Conservation (phyloP, 495 filamentous ascomycete species). For the Talaromyces thailandensis region DNA sequence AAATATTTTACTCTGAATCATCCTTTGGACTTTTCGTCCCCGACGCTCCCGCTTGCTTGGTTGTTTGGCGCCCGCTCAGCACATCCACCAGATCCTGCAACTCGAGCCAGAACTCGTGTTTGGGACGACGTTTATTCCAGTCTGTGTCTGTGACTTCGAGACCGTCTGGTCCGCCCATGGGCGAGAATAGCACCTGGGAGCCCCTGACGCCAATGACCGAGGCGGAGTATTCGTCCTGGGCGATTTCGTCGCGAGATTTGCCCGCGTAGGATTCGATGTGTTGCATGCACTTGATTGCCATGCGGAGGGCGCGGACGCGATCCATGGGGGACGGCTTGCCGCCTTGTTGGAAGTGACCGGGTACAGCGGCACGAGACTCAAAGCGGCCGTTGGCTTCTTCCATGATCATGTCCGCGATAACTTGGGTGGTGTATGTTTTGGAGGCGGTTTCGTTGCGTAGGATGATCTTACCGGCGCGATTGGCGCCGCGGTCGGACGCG, state of each 20-base stretch:
- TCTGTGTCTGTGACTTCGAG: conserved; percentile 82
- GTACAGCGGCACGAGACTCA: conserved; percentile 86
- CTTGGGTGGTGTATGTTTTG: conserved; percentile 79
- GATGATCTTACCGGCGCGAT: conserved; percentile 86
- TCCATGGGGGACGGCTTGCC: conserved; percentile 94
- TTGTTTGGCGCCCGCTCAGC: conserved; percentile 60
- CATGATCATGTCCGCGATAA: conserved; percentile 91
- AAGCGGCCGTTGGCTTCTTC: conserved; percentile 89
- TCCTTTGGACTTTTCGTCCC: conserved; percentile 4
- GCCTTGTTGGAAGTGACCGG: conserved; percentile 95
- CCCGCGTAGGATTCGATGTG: conserved; percentile 72
- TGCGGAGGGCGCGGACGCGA: conserved; percentile 79
- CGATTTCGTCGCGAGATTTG: conserved; percentile 56
- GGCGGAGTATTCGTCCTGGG: conserved; percentile 57
- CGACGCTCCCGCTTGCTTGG: conserved; percentile 1
- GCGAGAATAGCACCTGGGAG: conserved; percentile 75
- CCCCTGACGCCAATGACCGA: conserved; percentile 89
- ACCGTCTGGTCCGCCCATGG: conserved; percentile 55
- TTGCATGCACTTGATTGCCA: conserved; percentile 86
- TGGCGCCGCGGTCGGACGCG: conserved; percentile 76
- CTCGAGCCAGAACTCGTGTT: conserved; percentile 74
- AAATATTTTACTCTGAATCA: conserved; percentile 19
- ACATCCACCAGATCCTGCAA: conserved; percentile 78
- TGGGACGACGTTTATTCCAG: conserved; percentile 83
- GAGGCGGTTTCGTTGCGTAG: conserved; percentile 90